Conservation (phyloP, 78 protist species). For the Acrasis kona region DNA sequence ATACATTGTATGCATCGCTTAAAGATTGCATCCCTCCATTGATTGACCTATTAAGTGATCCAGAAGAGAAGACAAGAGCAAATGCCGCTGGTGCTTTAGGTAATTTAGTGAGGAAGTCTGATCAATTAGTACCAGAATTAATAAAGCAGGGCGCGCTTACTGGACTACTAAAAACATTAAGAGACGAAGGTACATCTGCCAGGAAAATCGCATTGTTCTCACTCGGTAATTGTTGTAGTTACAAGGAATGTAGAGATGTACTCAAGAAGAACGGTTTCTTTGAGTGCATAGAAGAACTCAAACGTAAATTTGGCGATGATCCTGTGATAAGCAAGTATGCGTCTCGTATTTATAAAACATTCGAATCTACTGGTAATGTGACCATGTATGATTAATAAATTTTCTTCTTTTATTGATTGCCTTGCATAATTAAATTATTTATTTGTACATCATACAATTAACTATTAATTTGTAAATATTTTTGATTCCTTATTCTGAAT, state of each 20-base stretch:
- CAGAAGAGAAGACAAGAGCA: slow-evolving; percentile 59
- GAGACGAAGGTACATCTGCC: background rate
- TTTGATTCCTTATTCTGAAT: too few relatives aligned
- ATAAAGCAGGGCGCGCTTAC: slow-evolving; percentile 17
- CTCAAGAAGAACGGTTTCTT: background rate
- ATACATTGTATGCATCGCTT: slow-evolving; percentile 23
- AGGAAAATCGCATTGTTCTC: slow-evolving; percentile 26
- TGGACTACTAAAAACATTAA: background rate
- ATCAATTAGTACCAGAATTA: background rate
- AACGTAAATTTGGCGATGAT: too few relatives aligned
- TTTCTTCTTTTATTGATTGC: too few relatives aligned
- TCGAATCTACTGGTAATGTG: too few relatives aligned
- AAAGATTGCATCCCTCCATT: slow-evolving; percentile 13
- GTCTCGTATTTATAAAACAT: too few relatives aligned
- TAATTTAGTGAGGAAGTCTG: slow-evolving; percentile 60
- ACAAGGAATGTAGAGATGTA: background rate
- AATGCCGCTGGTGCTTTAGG: slow-evolving; percentile 85
- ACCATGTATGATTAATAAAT: too few relatives aligned
- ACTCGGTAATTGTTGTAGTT: slow-evolving; percentile 16
- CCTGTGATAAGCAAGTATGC: too few relatives aligned
- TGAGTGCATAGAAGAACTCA: too few relatives aligned
- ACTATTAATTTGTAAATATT: too few relatives aligned
- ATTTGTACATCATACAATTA: too few relatives aligned
- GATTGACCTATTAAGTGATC: background rate
- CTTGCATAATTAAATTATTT: too few relatives aligned